phyloP scores from a whole-genome alignment of 306 rosid genomes.

The Glycine latifolia region DNA sequence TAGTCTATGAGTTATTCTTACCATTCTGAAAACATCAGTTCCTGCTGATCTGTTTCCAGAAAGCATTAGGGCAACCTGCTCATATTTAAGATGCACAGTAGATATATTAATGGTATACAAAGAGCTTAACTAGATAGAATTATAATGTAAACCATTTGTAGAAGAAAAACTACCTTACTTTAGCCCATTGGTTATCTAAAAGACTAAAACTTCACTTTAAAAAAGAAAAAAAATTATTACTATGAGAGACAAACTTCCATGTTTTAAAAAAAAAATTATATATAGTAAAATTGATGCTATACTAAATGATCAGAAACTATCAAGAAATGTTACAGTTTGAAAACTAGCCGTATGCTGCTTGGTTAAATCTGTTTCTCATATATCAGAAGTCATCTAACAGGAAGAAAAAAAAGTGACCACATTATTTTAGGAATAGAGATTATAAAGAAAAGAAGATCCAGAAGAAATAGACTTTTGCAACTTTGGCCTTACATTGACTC shows the following conservation, averaged over 20 bases:
- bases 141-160: not conserved
- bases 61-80: conserved; percentile 92
- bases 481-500: conserved; percentile 81
- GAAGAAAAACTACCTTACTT: not conserved
- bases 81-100: conserved; percentile 42
- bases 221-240: not conserved
- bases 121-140: not conserved
- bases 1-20: conserved; percentile 43
- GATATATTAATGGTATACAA: conserved; percentile 27
- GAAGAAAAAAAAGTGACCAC: conserved; percentile 24
- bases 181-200: conserved; percentile 2
- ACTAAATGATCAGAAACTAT: conserved; percentile 10
- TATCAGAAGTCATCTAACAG: conserved; percentile 36
- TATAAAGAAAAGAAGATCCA: not conserved
- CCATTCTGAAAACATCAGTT: conserved; percentile 86
- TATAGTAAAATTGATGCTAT: not conserved
- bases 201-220: not conserved
- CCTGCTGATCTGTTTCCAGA: conserved; percentile 87
- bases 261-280: not conserved
- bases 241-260: not conserved
- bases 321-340: conserved; percentile 1
- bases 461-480: conserved; percentile 33
- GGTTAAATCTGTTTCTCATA: conserved; percentile 16
- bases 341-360: not conserved
- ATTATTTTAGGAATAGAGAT: conserved; percentile 34